Conservation (phyloP, 495 filamentous ascomycete genomes). For the Bryoglossum gracile region DNA sequence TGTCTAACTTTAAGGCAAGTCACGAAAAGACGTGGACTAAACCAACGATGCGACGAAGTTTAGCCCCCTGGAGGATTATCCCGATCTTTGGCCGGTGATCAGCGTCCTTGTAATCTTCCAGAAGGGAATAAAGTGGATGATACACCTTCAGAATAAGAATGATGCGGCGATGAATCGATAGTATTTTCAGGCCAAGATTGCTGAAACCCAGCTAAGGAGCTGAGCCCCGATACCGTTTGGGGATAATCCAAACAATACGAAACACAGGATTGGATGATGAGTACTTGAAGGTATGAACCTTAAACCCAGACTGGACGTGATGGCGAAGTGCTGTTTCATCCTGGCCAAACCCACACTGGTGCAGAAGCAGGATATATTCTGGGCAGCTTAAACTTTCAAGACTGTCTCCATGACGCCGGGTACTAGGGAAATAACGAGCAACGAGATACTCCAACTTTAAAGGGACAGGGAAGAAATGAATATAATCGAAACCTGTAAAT, state of each 20-base stretch:
- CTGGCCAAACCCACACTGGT: neutral
- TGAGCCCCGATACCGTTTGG: neutral
- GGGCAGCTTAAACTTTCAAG: neutral
- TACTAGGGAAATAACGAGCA: neutral
- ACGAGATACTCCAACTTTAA: too few species aligned
- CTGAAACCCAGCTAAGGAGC: neutral
- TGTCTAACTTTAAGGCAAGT: too few species aligned
- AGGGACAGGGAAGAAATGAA: too few species aligned
- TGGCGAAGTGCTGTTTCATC: conserved; percentile 2
- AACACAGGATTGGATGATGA: neutral
- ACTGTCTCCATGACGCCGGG: neutral
- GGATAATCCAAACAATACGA: neutral
- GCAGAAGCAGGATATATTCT: too few species aligned
- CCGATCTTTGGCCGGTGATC: neutral
- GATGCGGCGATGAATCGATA: neutral
- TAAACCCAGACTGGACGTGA: neutral
- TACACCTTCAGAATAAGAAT: neutral
- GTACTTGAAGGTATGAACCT: neutral
- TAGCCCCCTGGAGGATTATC: too few species aligned
- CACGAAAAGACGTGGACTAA: too few species aligned
- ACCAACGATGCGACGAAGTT: too few species aligned
- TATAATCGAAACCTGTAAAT: too few species aligned
- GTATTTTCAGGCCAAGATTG: neutral
- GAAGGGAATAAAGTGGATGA: neutral
- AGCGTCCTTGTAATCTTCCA: neutral